Evolutionary conservation across 768 basidiomycete genomes (phyloP).

Genomic region (Naganishia antarctica): DNA sequence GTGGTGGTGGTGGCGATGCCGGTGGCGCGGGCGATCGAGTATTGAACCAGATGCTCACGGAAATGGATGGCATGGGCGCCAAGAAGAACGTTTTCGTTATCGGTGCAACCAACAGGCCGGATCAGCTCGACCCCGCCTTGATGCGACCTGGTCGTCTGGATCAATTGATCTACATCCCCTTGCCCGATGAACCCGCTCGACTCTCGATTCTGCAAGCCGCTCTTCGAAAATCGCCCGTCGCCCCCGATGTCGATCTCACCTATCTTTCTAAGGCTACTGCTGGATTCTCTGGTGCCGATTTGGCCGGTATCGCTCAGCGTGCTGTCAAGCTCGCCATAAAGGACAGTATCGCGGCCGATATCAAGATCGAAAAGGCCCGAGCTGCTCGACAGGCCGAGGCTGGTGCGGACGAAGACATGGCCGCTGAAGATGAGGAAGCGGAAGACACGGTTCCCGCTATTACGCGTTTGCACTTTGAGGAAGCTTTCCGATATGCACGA

Average conservation of each 20-base stretch:
- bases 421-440: constrained; percentile 56
- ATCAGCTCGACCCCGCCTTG: constrained; percentile 88
- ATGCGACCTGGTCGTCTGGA: constrained; percentile 97
- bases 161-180: constrained; percentile 94
- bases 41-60: constrained; percentile 79
- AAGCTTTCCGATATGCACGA: constrained; percentile 96
- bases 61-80: constrained; percentile 98
- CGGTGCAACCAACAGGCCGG: constrained; percentile 74
- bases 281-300: constrained; percentile 98
- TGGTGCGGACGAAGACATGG: constrained; percentile 60
- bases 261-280: constrained; percentile 91
- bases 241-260: constrained; percentile 69
- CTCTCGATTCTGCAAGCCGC: constrained; percentile 83
- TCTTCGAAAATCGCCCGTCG: constrained; percentile 86
- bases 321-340: constrained; percentile 96
- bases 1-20: constrained; percentile 72
- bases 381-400: constrained; percentile 62
- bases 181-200: constrained; percentile 89
- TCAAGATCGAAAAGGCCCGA: constrained; percentile 69
- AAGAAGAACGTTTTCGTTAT: constrained; percentile 99
- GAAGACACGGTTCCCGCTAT: constrained; percentile 90
- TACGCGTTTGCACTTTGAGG: constrained; percentile 91
- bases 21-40: constrained; percentile 98
- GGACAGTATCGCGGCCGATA: constrained; percentile 88
- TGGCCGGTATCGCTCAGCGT: constrained; percentile 98